Conservation (phyloP, 495 filamentous ascomycete species). For the Penicillium parvum region DNA sequence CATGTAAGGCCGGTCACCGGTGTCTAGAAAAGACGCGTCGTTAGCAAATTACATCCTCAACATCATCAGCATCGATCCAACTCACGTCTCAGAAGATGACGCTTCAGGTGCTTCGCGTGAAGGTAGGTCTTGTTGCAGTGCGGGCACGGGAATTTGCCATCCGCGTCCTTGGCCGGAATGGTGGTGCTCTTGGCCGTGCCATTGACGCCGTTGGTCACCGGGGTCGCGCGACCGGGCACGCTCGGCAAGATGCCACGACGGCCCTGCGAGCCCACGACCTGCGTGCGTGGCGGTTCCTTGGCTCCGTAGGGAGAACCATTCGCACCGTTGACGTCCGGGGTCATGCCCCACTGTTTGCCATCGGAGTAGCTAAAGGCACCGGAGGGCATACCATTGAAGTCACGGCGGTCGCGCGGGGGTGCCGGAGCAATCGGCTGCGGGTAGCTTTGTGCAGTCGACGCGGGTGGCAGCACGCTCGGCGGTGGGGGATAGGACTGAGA, state of each 20-base stretch:
- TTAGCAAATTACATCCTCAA: conserved; percentile 5
- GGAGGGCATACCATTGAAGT: conserved; percentile 57
- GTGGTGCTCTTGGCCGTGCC: conserved; percentile 66
- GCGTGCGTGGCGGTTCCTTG: conserved; percentile 63
- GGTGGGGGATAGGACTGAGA: conserved; percentile 57
- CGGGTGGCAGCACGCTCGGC: conserved; percentile 60
- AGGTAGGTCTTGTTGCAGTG: conserved; percentile 97
- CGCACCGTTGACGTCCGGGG: conserved; percentile 34
- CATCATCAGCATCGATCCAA: conserved; percentile 17
- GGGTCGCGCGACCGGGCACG: conserved; percentile 71
- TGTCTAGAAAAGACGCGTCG: conserved; percentile 55
- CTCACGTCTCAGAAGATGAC: conserved; percentile 93
- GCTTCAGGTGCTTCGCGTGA: conserved; percentile 95
- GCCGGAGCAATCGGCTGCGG: conserved; percentile 70
- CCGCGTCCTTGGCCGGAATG: conserved; percentile 86
- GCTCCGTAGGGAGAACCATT: conserved; percentile 40
- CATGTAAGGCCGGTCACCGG: conserved; percentile 94
- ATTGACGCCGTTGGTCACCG: conserved; percentile 55
- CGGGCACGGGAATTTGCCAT: conserved; percentile 95
- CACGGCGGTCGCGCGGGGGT: conserved; percentile 55
- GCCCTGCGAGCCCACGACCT: conserved; percentile 90
- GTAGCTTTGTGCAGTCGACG: conserved; percentile 60
- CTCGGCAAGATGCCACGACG: conserved; percentile 86
- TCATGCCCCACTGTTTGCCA: conserved; percentile 41
- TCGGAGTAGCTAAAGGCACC: conserved; percentile 52